Percentiles rank a stretch among this genome's conserved stretches.
Evolutionary conservation across 164 flowering plant genomes (phyloP).

Genomic region (Liriodendron chinense): DNA sequence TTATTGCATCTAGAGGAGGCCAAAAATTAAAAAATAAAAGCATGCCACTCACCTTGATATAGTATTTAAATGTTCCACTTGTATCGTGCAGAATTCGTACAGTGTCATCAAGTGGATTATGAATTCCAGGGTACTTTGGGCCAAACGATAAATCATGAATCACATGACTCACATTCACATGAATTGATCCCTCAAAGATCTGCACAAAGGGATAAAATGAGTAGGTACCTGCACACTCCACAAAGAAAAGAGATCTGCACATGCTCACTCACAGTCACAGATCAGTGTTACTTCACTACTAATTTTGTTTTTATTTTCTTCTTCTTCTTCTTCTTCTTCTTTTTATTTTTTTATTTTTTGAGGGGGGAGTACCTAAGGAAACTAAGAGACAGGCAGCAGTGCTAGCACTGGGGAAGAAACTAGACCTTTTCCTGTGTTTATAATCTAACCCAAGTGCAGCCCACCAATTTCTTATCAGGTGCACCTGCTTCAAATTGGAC

Average conservation of each 20-base stretch:
- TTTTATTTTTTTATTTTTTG: too few relatives aligned
- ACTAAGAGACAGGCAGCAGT: too few relatives aligned
- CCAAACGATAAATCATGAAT: conserved; percentile 98
- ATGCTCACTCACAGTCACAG: not conserved
- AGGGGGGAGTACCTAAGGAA: too few relatives aligned
- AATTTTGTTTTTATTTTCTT: too few relatives aligned
- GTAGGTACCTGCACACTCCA: not conserved
- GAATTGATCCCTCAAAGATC: conserved; percentile 83
- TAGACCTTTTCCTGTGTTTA: too few relatives aligned
- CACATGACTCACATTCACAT: conserved; percentile 92
- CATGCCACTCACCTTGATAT: conserved; percentile 71
- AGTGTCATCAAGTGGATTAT: conserved; percentile 97
- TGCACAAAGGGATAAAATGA: conserved; percentile 24
- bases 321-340: too few relatives aligned
- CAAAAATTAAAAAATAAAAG: not conserved
- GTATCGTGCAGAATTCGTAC: conserved; percentile 62
- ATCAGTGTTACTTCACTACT: not conserved
- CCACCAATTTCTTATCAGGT: too few relatives aligned
- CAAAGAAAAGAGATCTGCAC: not conserved
- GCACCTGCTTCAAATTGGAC: too few relatives aligned
- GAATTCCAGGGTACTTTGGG: conserved; percentile 95
- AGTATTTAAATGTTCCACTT: conserved; percentile 97
- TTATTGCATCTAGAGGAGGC: too few relatives aligned
- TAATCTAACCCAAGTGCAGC: too few relatives aligned
- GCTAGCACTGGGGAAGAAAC: too few relatives aligned